These are phyloP conservation scores for Rhododendron mucronatum DNA, from an alignment of 148 eudicot genomes.

Conservation along the genomic window DNA sequence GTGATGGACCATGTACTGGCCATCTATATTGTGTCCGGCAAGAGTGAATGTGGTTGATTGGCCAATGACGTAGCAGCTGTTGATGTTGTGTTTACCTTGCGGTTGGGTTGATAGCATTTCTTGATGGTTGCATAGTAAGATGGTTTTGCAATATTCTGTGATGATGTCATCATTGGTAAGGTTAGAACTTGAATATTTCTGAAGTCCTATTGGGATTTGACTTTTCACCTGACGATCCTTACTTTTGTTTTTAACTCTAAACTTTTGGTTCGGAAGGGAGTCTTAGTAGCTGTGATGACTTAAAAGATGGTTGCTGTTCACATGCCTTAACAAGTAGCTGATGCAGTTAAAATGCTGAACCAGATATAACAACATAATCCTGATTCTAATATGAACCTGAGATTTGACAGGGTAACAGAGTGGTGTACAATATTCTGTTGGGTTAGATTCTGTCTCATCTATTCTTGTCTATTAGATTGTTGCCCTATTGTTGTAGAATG, in stretches of 20 bases:
- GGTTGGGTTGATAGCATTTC: conserved; percentile 20
- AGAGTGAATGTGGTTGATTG: conserved; percentile 18
- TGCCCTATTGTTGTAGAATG: not conserved
- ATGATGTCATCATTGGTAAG: conserved; percentile 26
- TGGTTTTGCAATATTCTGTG: conserved; percentile 11
- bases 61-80: conserved; percentile 28
- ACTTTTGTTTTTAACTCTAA: conserved; percentile 1
- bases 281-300: conserved; percentile 18
- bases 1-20: conserved; percentile 23
- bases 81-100: conserved; percentile 30
- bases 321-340: conserved; percentile 12
- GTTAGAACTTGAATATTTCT: conserved; percentile 2
- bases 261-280: conserved; percentile 6
- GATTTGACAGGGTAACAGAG: not conserved
- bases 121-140: conserved; percentile 25
- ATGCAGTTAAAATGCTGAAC: conserved; percentile 12
- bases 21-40: conserved; percentile 16
- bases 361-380: not conserved
- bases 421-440: not conserved
- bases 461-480: not conserved
- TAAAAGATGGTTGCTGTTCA: conserved; percentile 15
- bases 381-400: conserved; percentile 11
- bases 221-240: conserved; percentile 5
- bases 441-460: not conserved
- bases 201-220: conserved; percentile 11